Percentiles rank a stretch among this genome's conserved stretches.
Evolutionary conservation across 1,284 basidiomycete genomes (phyloP).

Genomic region (Malassezia yamatoensis): DNA sequence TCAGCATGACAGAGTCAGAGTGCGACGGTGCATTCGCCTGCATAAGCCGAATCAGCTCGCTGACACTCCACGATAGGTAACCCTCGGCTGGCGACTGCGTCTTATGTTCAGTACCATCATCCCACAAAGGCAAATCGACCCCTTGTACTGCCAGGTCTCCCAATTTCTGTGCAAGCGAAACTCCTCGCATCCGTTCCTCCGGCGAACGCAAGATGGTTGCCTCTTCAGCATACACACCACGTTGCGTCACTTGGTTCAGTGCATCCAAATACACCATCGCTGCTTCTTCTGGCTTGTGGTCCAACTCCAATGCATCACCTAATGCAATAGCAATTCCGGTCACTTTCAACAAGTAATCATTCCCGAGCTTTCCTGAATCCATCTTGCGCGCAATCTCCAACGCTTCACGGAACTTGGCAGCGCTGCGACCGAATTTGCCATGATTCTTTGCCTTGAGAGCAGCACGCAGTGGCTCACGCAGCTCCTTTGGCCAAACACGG

Average conservation of each 20-base stretch:
- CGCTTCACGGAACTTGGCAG: conserved; percentile 34
- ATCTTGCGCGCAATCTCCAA: conserved; percentile 24
- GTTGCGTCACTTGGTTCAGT: conserved; percentile 27
- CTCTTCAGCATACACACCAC: conserved; percentile 9
- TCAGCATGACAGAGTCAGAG: conserved; percentile 22
- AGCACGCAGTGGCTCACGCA: conserved; percentile 41
- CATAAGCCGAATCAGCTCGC: conserved; percentile 35
- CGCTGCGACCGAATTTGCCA: conserved; percentile 35
- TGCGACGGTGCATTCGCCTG: background rate
- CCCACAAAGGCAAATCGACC: conserved; percentile 19
- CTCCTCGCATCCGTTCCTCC: conserved; percentile 33
- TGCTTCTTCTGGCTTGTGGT: conserved; percentile 23
- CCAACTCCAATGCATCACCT: conserved; percentile 35
- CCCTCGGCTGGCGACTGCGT: conserved; percentile 32
- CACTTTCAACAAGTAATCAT: conserved; percentile 36
- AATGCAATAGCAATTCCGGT: conserved; percentile 46
- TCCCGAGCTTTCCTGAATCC: conserved; percentile 13
- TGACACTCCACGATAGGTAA: conserved; percentile 47
- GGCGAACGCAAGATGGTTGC: conserved; percentile 4
- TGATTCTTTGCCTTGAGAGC: conserved; percentile 40
- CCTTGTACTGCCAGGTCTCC: conserved; percentile 30
- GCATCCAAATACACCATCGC: conserved; percentile 32
- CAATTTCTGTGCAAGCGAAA: conserved; percentile 37
- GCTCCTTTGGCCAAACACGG: conserved; percentile 41
- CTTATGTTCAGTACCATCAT: conserved; percentile 10